Base-by-base conservation (phyloP, 208 protist species). In the Crithidia mellificae region DNA sequence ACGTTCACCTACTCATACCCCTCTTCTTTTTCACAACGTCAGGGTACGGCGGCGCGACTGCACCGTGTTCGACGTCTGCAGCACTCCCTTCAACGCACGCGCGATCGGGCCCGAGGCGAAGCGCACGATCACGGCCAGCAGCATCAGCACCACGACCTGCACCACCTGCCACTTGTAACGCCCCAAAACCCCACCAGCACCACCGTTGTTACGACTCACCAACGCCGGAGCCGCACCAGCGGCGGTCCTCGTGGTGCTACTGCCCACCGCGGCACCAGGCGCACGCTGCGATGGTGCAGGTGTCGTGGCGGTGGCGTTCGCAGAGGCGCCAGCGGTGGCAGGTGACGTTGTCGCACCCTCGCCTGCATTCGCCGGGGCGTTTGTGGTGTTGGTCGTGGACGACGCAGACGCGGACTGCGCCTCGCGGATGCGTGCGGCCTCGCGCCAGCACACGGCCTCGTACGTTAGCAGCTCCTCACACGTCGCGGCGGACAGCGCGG, bases 121-220 rank as follows among this genome's bases (percentile, higher is more conserved):
- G n/a, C 75, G 75, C 24, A 80, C 49, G 7, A 76, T 36, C 58
- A 80, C 20, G 6, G 62, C 58, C 39, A 80, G 29, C 20, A 80
- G 57, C 24, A 76, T 11, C 15, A 74, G 34, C 30, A 50, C 32
- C 15, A 55, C 22, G 6, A 74, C 43, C 46, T 63, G 70, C 38
- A 76, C 20, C 17, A 52, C 69, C 34, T 72, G 50, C 47, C 68
- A 64, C 55, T 61, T 62, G 68, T 69, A 80, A 29, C 49, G n/a
- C 22, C 43, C n/a, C 49, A 50, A 41, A 43, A 57, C 19, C 6
- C 43, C 63, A n/a, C 9, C 39, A 24, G 20, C 5, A 30, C 68
- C 20, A 36, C 39, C 2, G 27, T 12, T 25, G 52, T 29, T 9
- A 4, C 30, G 25, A 32, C 29, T 32, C 22, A 19, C 6, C 22